These are phyloP conservation scores for Rubia tinctorum DNA, from an alignment of 305 asterid species.

Conservation along the genomic window DNA sequence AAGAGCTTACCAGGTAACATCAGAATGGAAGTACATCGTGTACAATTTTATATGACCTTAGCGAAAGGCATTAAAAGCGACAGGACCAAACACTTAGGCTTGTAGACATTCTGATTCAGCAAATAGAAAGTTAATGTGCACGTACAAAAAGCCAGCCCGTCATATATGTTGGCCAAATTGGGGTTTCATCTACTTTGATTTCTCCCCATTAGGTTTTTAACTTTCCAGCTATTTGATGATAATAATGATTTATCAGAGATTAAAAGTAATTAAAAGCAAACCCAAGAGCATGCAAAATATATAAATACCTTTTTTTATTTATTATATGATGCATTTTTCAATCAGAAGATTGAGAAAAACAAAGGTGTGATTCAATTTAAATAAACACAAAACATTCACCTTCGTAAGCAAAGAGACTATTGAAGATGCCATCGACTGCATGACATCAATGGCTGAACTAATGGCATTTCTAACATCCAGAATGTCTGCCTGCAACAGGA, in stretches of 20 bases:
- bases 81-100: too few species aligned
- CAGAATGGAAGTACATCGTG: too few species aligned
- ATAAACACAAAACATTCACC: slow-evolving; percentile 31
- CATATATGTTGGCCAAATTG: background rate
- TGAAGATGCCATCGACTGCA: slow-evolving; percentile 71
- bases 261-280: background rate
- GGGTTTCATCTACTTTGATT: background rate
- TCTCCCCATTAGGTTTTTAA: background rate
- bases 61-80: too few species aligned
- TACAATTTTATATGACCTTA: too few species aligned
- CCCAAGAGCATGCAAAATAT: background rate
- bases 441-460: slow-evolving; percentile 70
- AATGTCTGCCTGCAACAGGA: too few species aligned
- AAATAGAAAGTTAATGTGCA: too few species aligned
- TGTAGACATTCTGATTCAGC: too few species aligned
- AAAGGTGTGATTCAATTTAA: background rate
- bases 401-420: slow-evolving; percentile 40
- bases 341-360: background rate
- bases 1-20: too few species aligned
- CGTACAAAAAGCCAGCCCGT: background rate
- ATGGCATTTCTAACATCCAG: slow-evolving; percentile 55
- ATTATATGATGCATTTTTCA: background rate
- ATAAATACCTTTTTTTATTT: too few species aligned
- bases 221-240: background rate
- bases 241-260: background rate